A percentile compares a stretch with the other conserved stretches of the same genome.
These are phyloP conservation scores for Echria macrotheca DNA, from an alignment of 495 filamentous ascomycete species.

Conservation along the genomic window DNA sequence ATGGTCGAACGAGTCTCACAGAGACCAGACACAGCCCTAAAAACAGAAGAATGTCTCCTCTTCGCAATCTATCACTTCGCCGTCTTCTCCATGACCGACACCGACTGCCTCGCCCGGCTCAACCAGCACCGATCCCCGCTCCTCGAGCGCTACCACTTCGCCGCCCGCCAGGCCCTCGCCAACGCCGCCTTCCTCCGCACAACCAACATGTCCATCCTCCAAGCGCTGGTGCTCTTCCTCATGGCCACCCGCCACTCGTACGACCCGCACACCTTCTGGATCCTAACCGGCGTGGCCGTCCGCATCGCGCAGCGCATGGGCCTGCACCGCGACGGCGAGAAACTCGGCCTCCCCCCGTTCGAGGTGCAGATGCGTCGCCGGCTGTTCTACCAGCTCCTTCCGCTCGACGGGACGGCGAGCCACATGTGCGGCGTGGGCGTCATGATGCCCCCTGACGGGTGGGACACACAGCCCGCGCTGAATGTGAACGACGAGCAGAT, in stretches of 20 bases:
- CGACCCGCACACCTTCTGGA: conserved; percentile 33
- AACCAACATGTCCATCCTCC: conserved; percentile 32
- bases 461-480: conserved; percentile 32
- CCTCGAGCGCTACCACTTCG: conserved; percentile 25
- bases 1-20: conserved; percentile 24
- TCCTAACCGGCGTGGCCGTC: conserved; percentile 36
- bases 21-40: conserved; percentile 18
- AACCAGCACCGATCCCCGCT: conserved; percentile 21
- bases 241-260: conserved; percentile 24
- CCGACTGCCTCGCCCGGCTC: conserved; percentile 31
- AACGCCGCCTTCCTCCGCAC: conserved; percentile 37
- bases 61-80: conserved; percentile 38
- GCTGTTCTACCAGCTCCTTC: conserved; percentile 57
- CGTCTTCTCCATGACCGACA: conserved; percentile 28
- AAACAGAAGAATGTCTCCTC: conserved; percentile 31
- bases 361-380: conserved; percentile 57
- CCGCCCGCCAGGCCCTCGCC: conserved; percentile 33
- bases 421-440: conserved; percentile 52
- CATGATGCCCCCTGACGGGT: conserved; percentile 28
- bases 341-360: conserved; percentile 50
- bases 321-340: conserved; percentile 47
- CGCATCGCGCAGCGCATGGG: conserved; percentile 42
- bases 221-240: conserved; percentile 35
- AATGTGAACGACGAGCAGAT: conserved; percentile 43
- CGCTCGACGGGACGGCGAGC: conserved; percentile 49